These are phyloP conservation scores for Phyllosticta ampelicida DNA, from an alignment of 2,329 filamentous ascomycete species.

Conservation along the genomic window DNA sequence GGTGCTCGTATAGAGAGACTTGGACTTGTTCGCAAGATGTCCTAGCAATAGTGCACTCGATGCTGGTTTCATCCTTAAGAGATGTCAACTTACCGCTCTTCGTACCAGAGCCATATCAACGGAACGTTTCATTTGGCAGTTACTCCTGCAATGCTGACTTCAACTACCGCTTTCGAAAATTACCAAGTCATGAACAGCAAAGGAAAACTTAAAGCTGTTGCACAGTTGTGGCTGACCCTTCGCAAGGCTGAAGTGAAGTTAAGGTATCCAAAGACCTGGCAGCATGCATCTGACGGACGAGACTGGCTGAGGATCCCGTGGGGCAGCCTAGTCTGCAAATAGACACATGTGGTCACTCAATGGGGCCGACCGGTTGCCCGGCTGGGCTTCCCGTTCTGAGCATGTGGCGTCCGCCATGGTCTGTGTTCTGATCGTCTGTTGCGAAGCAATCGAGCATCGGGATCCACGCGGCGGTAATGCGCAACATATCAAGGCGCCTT, in stretches of 20 bases:
- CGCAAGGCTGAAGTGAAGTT: background rate
- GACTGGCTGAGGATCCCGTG: background rate
- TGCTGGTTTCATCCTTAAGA: background rate
- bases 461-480: background rate
- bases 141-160: background rate
- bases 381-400: background rate
- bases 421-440: background rate
- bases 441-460: background rate
- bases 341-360: background rate
- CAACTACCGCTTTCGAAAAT: background rate
- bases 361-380: background rate
- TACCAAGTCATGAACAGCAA: background rate
- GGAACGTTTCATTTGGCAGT: background rate
- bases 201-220: background rate
- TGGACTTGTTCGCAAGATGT: background rate
- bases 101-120: background rate
- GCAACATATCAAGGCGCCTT: background rate
- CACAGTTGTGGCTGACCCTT: background rate
- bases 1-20: background rate
- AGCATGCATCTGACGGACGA: background rate
- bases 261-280: background rate
- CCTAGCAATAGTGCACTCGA: background rate
- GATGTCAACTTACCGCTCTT: background rate
- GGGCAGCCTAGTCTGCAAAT: background rate
- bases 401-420: background rate